These are phyloP conservation scores for Bjerkandera adusta DNA, from an alignment of 1,284 basidiomycete species.

Conservation along the genomic window DNA sequence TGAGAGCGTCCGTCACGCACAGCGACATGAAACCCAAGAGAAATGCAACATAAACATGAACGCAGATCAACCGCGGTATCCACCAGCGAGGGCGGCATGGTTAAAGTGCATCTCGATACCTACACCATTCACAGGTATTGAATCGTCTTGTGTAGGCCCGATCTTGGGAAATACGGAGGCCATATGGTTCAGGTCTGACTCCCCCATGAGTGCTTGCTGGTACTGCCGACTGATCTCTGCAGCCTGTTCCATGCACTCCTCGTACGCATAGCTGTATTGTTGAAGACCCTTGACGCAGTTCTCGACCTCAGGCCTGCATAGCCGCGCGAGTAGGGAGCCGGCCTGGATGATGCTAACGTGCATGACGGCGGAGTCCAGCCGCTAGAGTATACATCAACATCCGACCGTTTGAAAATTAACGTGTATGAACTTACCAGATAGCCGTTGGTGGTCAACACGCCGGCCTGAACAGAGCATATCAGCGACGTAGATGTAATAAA, in stretches of 20 bases:
- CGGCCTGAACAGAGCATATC: slow-evolving; percentile 43
- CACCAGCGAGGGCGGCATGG: slow-evolving; percentile 9
- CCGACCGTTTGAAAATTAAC: slow-evolving; percentile 8
- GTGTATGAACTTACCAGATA: slow-evolving; percentile 58
- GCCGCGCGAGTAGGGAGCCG: slow-evolving; percentile 77
- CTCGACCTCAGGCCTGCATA: slow-evolving; percentile 76
- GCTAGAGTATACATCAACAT: slow-evolving; percentile 34
- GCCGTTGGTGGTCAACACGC: slow-evolving; percentile 78
- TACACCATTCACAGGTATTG: slow-evolving; percentile 1
- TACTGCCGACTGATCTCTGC: slow-evolving; percentile 62
- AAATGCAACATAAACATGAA: too few species aligned
- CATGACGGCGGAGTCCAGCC: slow-evolving; percentile 82
- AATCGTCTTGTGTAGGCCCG: slow-evolving; percentile 2
- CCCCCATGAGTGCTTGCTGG: slow-evolving; percentile 43
- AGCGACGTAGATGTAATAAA: neutral
- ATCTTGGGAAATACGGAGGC: slow-evolving; percentile 31
- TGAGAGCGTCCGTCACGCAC: too few species aligned
- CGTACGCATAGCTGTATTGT: slow-evolving; percentile 85
- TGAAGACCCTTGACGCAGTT: slow-evolving; percentile 83
- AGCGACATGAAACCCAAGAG: too few species aligned
- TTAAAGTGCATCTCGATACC: slow-evolving; percentile 11
- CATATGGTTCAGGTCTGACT: slow-evolving; percentile 56
- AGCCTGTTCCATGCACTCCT: slow-evolving; percentile 81
- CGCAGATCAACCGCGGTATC: slow-evolving; percentile 14
- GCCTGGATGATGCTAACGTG: slow-evolving; percentile 83